Base-by-base conservation (phyloP, 2,329 filamentous ascomycete genomes). In the Sordariomycetes sp. region DNA sequence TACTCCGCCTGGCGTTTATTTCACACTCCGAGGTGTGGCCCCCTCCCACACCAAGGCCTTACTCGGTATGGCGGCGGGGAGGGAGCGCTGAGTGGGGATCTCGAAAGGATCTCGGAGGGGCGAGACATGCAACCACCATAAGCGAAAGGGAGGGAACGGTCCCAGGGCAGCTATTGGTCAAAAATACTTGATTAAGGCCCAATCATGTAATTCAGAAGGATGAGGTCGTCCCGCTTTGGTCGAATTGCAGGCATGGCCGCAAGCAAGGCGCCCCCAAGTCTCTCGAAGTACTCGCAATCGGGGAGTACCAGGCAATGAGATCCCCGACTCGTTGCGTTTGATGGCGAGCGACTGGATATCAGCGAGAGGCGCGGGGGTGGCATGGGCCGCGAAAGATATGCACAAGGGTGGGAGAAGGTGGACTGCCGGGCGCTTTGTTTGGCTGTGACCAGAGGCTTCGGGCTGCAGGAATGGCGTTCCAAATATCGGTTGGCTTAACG, bases 61-160 rank as follows among this genome's bases (percentile, higher is more conserved):
- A 34, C 25, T 34, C 12, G n/a, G 18, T 14, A 28, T 32, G 28
- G 28, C 28, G 28, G 28, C 28, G 28, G 28, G 53, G 37, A 20
- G 34, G 12, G 20, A 12, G 53, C 32, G 34, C 40, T 46, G 11
- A n/a, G 28, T 35, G 37, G 32, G 28, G 53, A 40, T 32, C 52
- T 53, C 14, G 50, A 14, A 53, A 10, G 3, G 24, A 53, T 20
- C 34, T 32, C 10, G 52, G 34, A 55, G n/a, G 54, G 55, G 55
- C 35, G 55, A 51, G 40, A 57, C 43, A 51, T 57, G 55, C 55
- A 57, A 16, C 25, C 28, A 34, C 22, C 37, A 55, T 40, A 55
- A 40, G 32, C n/a, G 43, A 28, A 24, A 37, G 20, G 16, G 43
- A 57, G 35, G 55, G 55, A 22, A 20, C 43, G 43, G 35, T 57